phyloP scores from a whole-genome alignment of 257 asterid genomes.

The Ballota nigra region DNA sequence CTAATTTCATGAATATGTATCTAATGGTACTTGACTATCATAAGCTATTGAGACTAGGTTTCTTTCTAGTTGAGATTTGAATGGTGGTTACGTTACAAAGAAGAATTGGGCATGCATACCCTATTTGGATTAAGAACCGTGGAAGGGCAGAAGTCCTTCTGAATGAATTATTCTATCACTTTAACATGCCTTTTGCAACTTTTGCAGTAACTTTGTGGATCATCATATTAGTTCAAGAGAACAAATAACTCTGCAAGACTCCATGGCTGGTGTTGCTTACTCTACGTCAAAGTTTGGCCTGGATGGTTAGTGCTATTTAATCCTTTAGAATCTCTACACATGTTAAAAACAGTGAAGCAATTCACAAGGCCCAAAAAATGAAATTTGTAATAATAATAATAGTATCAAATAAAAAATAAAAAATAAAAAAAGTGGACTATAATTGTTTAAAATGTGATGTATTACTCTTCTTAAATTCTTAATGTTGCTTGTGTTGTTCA shows the following conservation, averaged over 20 bases:
- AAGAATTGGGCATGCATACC: not conserved
- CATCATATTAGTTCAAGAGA: constrained; percentile 98
- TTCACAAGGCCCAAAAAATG: not conserved
- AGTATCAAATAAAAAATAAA: not conserved
- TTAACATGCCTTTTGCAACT: constrained; percentile 28
- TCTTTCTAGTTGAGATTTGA: constrained; percentile 4
- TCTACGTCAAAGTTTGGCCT: constrained; percentile 92
- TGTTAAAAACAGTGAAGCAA: constrained; percentile 6
- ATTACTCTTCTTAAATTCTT: not conserved
- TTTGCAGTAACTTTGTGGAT: constrained; percentile 88
- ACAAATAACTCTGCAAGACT: constrained; percentile 96
- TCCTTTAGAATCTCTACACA: not conserved
- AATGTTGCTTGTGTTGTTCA: constrained; percentile 22
- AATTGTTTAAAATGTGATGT: constrained; percentile 17
- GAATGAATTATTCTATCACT: not conserved
- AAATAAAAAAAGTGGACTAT: not conserved
- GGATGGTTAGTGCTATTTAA: constrained; percentile 66
- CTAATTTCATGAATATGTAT: constrained; percentile 10
- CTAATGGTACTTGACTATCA: not conserved
- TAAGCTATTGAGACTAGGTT: not conserved
- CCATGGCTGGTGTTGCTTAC: constrained; percentile 74
- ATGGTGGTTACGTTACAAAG: constrained; percentile 2
- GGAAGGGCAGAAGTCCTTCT: not conserved
- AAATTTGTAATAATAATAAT: not conserved
- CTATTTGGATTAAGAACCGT: not conserved